Percentiles rank a stretch among this genome's conserved stretches.
Conservation (phyloP, 257 asterid genomes). For the Anisodus tanguticus region DNA sequence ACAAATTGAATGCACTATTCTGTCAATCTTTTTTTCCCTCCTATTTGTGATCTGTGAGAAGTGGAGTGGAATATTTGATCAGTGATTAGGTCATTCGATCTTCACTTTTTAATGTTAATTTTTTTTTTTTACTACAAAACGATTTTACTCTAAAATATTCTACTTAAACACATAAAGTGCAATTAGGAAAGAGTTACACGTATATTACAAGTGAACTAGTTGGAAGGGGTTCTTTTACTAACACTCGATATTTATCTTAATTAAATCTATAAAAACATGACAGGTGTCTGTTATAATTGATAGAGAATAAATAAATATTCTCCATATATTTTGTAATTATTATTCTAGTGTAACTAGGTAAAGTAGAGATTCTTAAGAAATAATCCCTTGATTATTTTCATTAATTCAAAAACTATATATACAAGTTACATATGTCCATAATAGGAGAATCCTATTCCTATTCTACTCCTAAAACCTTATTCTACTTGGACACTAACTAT, state of each 20-base stretch:
- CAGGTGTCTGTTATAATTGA: neutral
- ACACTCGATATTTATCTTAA: neutral
- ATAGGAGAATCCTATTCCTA: too few relatives aligned
- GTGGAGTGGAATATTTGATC: neutral
- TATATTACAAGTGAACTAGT: neutral
- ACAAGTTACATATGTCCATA: too few relatives aligned
- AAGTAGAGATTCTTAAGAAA: too few relatives aligned
- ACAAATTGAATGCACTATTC: neutral
- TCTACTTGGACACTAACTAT: too few relatives aligned
- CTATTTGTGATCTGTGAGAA: neutral
- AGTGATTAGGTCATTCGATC: slow-evolving; percentile 13
- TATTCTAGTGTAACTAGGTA: too few relatives aligned
- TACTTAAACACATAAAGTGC: neutral
- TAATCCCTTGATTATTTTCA: too few relatives aligned
- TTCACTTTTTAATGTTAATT: neutral
- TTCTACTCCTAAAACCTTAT: too few relatives aligned
- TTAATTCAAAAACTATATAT: too few relatives aligned
- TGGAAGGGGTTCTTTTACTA: neutral
- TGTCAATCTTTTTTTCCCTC: neutral
- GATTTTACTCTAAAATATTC: neutral
- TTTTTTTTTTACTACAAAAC: neutral
- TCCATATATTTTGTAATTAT: too few relatives aligned
- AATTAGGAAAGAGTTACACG: neutral
- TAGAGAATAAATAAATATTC: too few relatives aligned
- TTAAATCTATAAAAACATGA: neutral